Base-by-base conservation (phyloP, 78 protist genomes). In the Polysphondylium violaceum region DNA sequence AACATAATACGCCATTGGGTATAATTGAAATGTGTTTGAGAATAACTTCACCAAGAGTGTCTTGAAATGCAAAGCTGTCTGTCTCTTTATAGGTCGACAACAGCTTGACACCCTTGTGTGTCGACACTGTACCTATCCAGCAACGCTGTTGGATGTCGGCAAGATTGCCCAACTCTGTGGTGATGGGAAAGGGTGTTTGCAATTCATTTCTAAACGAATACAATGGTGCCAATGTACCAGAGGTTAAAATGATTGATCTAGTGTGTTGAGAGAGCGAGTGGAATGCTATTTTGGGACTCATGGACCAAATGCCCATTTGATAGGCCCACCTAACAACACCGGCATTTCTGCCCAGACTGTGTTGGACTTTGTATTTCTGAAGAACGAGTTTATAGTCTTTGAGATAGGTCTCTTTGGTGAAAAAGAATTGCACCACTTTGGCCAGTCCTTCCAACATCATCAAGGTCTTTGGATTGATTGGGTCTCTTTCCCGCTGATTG, bases 221-320 rank as follows among this genome's bases (percentile, higher is more conserved):
- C 69, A 99, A 29, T 12, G 99, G 99, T 3, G 99, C 81, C n/a
- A 99, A 86, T 11, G 99, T 99, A 19, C 99, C 99, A 0, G 95
- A 72, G 11, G 99, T 97, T n/a, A 99, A 76, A 8, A 99, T n/a
- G 41, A 98, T 7, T 14, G 86, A 51, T 0, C 71, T 3, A 11
- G 76, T 47, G 0, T 55, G 5, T 40, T 55, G n/a, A 1, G 36
- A 14, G 1, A 83, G 27, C 27, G 91, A 69, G 9, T 61, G 40
- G 25, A 83, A 83, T 41, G 91, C 91, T 7, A 69, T 47, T 41
- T 72, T 67, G 33, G 91, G 91, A 58, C 55, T 58, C 60, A 83
- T 25, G 36, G 74, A 38, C 91, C 91, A 83, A 58, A 83, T 83
- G 33, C 79, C 61, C 25, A 69, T 33, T 27, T 16, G 27, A 69